Evolutionary conservation across 2,329 filamentous ascomycete species (phyloP).

Genomic region (Pestalotiopsis sp.): DNA sequence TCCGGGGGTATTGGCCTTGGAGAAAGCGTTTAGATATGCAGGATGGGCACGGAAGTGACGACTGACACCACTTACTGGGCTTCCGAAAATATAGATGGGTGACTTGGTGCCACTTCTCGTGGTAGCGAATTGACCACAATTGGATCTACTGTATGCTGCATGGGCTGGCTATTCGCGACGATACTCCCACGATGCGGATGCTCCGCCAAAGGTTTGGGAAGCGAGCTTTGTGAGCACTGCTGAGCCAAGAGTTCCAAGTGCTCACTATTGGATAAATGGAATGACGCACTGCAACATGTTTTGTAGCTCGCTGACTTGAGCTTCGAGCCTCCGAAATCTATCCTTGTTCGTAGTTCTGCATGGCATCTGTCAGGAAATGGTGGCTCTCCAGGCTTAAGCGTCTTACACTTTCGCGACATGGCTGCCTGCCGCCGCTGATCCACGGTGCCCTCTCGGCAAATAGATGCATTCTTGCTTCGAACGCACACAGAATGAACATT

Average conservation of each 20-base stretch:
- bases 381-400: not conserved
- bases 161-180: not conserved
- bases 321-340: not conserved
- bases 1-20: not conserved
- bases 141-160: not conserved
- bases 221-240: not conserved
- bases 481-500: not conserved
- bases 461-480: not conserved
- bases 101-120: not conserved
- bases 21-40: not conserved
- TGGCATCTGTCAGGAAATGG: not conserved
- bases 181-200: not conserved
- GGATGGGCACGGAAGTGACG: not conserved
- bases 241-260: not conserved
- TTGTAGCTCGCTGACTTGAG: not conserved
- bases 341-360: not conserved
- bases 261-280: not conserved
- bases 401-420: not conserved
- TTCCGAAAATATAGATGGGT: not conserved
- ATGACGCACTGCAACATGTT: not conserved
- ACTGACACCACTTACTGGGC: not conserved
- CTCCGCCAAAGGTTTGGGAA: not conserved
- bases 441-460: not conserved
- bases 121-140: not conserved
- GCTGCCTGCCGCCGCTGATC: not conserved